Conservation (phyloP, 768 basidiomycete genomes). For the Cyathus striatus region DNA sequence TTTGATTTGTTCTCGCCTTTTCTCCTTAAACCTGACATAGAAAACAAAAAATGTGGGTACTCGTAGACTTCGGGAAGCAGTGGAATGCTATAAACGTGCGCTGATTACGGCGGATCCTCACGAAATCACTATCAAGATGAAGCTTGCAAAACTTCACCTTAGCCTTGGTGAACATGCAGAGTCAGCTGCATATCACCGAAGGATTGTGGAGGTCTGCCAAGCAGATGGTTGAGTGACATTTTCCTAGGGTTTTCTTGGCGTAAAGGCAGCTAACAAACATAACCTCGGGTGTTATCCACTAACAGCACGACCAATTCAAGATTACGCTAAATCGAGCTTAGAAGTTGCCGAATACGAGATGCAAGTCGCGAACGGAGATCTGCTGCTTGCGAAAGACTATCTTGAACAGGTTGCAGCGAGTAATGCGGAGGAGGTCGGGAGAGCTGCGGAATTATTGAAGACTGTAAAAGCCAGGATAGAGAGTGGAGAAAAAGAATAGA, state of each 20-base stretch:
- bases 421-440: constrained; percentile 77
- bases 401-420: constrained; percentile 70
- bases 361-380: constrained; percentile 52
- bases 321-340: constrained; percentile 81
- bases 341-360: constrained; percentile 82
- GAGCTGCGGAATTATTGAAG: constrained; percentile 70
- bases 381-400: constrained; percentile 68
- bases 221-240: constrained; percentile 45
- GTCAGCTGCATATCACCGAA: constrained; percentile 76
- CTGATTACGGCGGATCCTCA: constrained; percentile 75
- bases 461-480: constrained; percentile 32
- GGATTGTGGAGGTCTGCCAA: constrained; percentile 69
- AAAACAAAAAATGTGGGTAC: constrained; percentile 1
- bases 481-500: constrained; percentile 1
- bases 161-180: constrained; percentile 61
- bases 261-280: no score
- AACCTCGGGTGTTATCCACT: constrained; percentile 16
- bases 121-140: constrained; percentile 69
- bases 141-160: constrained; percentile 68
- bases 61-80: constrained; percentile 76
- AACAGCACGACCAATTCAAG: constrained; percentile 63
- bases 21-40: not conserved
- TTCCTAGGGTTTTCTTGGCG: constrained; percentile 12
- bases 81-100: constrained; percentile 88
- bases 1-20: not conserved